Percentiles rank a stretch among this genome's conserved stretches.
These are phyloP conservation scores for Opeltia flavorubescens DNA, from an alignment of 495 filamentous ascomycete genomes.

Conservation along the genomic window DNA sequence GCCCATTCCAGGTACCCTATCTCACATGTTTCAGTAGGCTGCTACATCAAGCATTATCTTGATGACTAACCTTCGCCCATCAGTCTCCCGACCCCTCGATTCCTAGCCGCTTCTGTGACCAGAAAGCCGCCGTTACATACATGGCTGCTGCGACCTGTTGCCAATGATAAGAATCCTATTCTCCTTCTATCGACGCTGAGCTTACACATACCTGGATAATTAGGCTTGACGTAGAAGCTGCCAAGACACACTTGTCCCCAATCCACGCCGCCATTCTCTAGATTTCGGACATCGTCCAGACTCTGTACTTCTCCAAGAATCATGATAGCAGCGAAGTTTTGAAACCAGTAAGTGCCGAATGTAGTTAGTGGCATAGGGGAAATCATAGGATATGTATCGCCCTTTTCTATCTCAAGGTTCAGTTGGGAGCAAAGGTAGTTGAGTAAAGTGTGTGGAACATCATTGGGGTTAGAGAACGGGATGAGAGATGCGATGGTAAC, in stretches of 20 bases:
- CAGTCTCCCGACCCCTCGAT: constrained; percentile 75
- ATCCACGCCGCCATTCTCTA: constrained; percentile 46
- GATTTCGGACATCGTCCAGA: constrained; percentile 39
- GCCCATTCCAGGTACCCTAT: constrained; percentile 82
- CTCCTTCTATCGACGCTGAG: no score
- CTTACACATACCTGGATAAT: constrained; percentile 74
- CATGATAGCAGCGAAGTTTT: constrained; percentile 90
- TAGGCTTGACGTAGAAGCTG: constrained; percentile 94
- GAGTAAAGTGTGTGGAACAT: constrained; percentile 64
- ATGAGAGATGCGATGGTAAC: constrained; percentile 83
- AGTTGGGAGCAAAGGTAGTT: constrained; percentile 73
- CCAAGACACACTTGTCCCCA: constrained; percentile 81
- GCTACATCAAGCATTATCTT: no score
- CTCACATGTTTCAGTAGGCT: no score
- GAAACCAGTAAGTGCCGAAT: constrained; percentile 89
- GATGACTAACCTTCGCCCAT: constrained; percentile 57
- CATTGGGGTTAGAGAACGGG: constrained; percentile 60
- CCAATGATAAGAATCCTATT: no score
- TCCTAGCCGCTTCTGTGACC: constrained; percentile 79
- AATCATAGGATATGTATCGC: constrained; percentile 92
- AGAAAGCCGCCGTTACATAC: constrained; percentile 94
- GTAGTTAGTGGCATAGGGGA: constrained; percentile 58
- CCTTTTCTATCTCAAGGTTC: constrained; percentile 88
- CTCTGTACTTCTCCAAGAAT: constrained; percentile 66
- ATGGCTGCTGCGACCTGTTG: constrained; percentile 56